A percentile compares a stretch with the other conserved stretches of the same genome.
phyloP scores from a whole-genome alignment of 495 filamentous ascomycete genomes.

The Talaromyces nanjingensis region DNA sequence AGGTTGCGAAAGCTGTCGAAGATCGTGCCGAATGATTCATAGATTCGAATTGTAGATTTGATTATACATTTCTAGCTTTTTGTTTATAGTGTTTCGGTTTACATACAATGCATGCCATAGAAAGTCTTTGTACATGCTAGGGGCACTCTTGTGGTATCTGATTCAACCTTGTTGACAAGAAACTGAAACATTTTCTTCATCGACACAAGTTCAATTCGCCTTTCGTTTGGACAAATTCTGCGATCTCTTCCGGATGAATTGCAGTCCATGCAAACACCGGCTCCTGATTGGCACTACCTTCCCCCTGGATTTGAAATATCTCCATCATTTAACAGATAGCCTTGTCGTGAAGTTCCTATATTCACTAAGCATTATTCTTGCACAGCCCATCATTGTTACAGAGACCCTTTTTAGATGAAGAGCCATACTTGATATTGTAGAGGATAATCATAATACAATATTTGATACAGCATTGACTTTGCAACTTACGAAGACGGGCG shows the following conservation, averaged over 20 bases:
- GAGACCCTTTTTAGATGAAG: too few species aligned
- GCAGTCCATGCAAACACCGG: too few species aligned
- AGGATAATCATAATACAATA: too few species aligned
- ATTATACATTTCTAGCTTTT: background rate
- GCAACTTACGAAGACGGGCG: too few species aligned
- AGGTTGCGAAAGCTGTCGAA: constrained; percentile 23
- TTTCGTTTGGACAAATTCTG: background rate
- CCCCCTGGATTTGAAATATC: too few species aligned
- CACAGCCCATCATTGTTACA: too few species aligned
- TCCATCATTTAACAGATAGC: too few species aligned
- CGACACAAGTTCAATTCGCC: background rate
- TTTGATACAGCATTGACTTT: too few species aligned
- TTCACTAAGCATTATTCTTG: too few species aligned
- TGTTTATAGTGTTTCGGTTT: background rate
- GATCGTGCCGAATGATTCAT: constrained; percentile 13
- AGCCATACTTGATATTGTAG: too few species aligned
- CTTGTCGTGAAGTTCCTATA: too few species aligned
- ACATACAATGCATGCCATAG: background rate
- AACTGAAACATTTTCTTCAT: background rate
- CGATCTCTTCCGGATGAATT: background rate
- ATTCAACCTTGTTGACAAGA: background rate
- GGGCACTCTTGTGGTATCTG: background rate
- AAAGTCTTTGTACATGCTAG: background rate
- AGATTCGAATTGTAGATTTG: background rate
- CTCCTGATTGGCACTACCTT: too few species aligned